Base-by-base conservation (phyloP, 495 filamentous ascomycete species). In the Thozetella sp. region DNA sequence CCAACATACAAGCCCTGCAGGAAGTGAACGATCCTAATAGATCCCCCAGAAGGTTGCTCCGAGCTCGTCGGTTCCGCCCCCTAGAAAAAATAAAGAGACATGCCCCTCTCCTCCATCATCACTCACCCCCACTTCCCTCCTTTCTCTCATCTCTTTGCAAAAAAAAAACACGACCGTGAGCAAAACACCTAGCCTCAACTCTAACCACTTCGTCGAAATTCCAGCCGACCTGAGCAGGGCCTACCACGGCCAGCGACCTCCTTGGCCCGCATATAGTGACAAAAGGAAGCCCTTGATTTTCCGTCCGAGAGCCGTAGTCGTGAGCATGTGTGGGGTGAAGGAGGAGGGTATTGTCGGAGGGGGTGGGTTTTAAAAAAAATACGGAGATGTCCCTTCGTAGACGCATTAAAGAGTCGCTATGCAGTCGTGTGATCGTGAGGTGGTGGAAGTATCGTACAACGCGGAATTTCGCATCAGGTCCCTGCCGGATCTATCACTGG, bases 361-460 rank as follows among this genome's bases (percentile, higher is more conserved):
- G 25, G 22, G 15, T 30, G 30, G 22, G 51, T 54, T 13, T 23
- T n/a, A 59, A 50, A 53, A 51, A 25, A 3, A 43, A 17, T 53
- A 3, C 3, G n/a, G 43, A 4, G 6, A 19, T 53, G 30, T 53
- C 57, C 67, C 61, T 60, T 68, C 66, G 58, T 69, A 57, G 63
- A 65, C 72, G 61, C 56, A 63, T 65, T 67, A 68, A 69, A 64
- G 62, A 62, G 67, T 76, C 76, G 75, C 72, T 73, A 74, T 77
- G 73, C 69, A 72, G 72, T 75, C 65, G 68, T 69, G 60, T 63
- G 60, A 59, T 67, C 62, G 34, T 67, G 60, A 48, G 43, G 53
- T 67, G 63, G 63, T 60, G 65, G 64, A 63, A 63, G 53, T 67
- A 67, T 58, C 51, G 64, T 61, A 60, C 59, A 64, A 50, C 51